Evolutionary conservation across 2,329 filamentous ascomycete species (phyloP).

Genomic region (Parastagonospora avenae): DNA sequence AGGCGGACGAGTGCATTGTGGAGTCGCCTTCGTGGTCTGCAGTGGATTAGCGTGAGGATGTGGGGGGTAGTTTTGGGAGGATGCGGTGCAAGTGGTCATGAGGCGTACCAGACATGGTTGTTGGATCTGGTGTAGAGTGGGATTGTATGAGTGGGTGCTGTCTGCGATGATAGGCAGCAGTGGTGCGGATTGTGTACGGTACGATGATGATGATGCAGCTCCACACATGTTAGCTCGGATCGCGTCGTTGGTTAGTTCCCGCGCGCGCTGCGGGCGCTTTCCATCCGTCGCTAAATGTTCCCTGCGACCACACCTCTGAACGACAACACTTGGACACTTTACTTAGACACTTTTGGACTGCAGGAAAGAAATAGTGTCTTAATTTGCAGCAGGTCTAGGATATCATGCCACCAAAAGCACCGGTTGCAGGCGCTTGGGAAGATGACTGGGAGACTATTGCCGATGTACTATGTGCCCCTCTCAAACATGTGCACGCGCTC

Average conservation of each 20-base stretch:
- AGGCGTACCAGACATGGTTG: constrained; percentile 18
- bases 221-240: neutral
- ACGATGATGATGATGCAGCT: neutral
- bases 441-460: constrained; percentile 86
- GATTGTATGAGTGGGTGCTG: constrained; percentile 2
- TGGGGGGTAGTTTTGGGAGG: constrained; percentile 12
- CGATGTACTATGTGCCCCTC: constrained; percentile 59
- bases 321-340: neutral
- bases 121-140: neutral
- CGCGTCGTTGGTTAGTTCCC: constrained; percentile 1
- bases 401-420: constrained; percentile 47
- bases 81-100: neutral
- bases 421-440: constrained; percentile 73
- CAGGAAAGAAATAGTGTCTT: neutral
- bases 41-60: constrained; percentile 21
- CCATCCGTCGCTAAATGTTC: constrained; percentile 6
- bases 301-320: neutral
- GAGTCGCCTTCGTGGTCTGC: constrained; percentile 61
- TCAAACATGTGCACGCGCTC: constrained; percentile 14
- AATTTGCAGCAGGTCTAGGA: constrained; percentile 39
- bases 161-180: constrained; percentile 10
- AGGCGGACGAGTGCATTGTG: constrained; percentile 57
- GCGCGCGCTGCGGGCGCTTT: constrained; percentile 2
- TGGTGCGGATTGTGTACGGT: neutral
- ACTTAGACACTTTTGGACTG: neutral